Evolutionary conservation across 495 filamentous ascomycete species (phyloP), one percentile per base, ranked within the genome.

Genomic region (Oleoguttula mirabilis): DNA sequence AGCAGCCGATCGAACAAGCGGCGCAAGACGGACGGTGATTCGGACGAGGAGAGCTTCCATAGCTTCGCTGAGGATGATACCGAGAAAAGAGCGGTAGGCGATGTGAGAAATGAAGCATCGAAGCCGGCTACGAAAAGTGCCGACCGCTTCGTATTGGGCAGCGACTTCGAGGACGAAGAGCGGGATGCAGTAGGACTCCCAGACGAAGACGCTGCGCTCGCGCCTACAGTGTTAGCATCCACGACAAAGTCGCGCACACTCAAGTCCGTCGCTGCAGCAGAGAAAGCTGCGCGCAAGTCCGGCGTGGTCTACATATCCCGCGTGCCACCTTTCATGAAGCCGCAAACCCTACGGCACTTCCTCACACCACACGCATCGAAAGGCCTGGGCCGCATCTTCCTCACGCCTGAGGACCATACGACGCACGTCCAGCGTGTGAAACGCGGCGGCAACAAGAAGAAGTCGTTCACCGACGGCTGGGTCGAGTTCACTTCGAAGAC

Each of bases 321-420:
- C 32, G 71, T 94, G 17, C 90, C 92, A 10, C 90, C 90, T 6
- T 95, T 93, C 61, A 85, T 98, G 72, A 93, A 90, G 55, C 92
- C 92, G 12, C 66, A 68, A 32, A 85, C 87, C 32, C 61, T 96
- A 15, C 79, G 83, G 36, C 70, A 74, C 6, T 72, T 94, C 11
- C 72, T 98, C 23, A 72, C 83, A 34, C 72, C 74, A 2, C 81
- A 88, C 45, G 84, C 84, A 15, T 71, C 74, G 12, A 51, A 44
- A 45, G 51, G 51, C 15, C 82, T 95, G 48, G 80, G 79, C 43
- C 80, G 84, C 40, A 77, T 95, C 12, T 98, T 94, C 62, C 73
- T 96, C 0, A 71, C 85, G 0, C 90, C 88, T 4, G 82, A 87
- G 56, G 75, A 87, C 51, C 70, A 74, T 0, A 55, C 71, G 19